Base-by-base conservation (phyloP, 2,329 filamentous ascomycete species). In the Sclerotinia trifoliorum region DNA sequence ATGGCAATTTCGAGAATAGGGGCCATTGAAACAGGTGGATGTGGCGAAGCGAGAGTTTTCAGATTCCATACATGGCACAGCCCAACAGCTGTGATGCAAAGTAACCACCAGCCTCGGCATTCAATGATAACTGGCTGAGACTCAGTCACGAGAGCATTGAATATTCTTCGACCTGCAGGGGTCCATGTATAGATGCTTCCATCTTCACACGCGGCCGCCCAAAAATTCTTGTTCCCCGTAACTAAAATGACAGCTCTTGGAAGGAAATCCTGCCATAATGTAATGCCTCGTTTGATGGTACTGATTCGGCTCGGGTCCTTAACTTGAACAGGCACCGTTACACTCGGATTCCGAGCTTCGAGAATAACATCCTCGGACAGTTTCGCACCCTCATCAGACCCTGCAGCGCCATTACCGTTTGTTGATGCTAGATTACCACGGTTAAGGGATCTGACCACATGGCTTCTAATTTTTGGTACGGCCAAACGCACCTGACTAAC, bases 61-160 rank as follows among this genome's bases (percentile, higher is more conserved):
- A 97, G 84, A 77, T 98, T 94, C 94, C 94, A 99, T 54, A 99
- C 92, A 78, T 98, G 90, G 74, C 90, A 95, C 80, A 94, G 87
- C 6, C 95, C 95, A 5, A 92, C 90, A 1, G 94, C 90, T 5
- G 93, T 94, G 71, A 99, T 90, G 76, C 91, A 94, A 63, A 99
- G 83, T 6, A 99, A 81, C 91, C 92, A 98, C 81, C 91, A 91
- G 15, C 91, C 92, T 67, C 94, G 88, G 75, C 91, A 94, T 78
- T 98, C 95, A 35, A 99, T 84, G 68, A 99, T 95, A 44, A 98
- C 94, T 0, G 95, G 92, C 75, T 98, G 94, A 2, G 94, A 89
- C 80, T 99, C 95, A 21, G 98, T 81, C 7, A 97, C 86, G 72
- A 97, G 84, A 5, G 94, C 89, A 75, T 92, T 97, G 67, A 96